phyloP scores from a whole-genome alignment of 192 early-diverging fungal species.

The Kickxella alabastrina region DNA sequence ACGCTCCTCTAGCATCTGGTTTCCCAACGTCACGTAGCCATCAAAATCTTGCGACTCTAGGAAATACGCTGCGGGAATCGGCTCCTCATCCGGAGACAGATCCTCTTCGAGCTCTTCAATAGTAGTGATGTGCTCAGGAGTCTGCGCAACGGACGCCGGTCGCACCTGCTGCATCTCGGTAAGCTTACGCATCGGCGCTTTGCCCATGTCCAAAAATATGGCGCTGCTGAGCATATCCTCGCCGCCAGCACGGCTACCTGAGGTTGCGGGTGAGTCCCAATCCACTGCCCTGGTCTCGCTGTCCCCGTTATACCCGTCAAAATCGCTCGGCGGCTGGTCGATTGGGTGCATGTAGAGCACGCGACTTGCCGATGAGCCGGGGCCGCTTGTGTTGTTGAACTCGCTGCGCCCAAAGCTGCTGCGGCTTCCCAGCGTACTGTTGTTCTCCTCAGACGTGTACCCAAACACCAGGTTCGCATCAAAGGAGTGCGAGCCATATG shows the following conservation, averaged over 20 bases:
- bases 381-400: constrained; percentile 13
- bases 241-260: background rate
- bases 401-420: constrained; percentile 47
- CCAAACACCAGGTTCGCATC: constrained; percentile 46
- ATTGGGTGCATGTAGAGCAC: constrained; percentile 41
- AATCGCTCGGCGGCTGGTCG: constrained; percentile 13
- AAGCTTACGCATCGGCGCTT: constrained; percentile 1
- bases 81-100: constrained; percentile 38
- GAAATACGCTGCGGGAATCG: constrained; percentile 29
- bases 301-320: constrained; percentile 16
- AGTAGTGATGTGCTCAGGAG: constrained; percentile 11
- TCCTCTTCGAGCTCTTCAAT: constrained; percentile 43
- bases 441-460: constrained; percentile 44
- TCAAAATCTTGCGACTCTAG: constrained; percentile 46
- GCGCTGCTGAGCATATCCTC: background rate
- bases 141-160: constrained; percentile 8
- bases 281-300: constrained; percentile 8
- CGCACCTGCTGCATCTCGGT: constrained; percentile 46
- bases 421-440: constrained; percentile 50
- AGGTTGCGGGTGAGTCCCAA: background rate
- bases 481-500: constrained; percentile 35
- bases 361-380: constrained; percentile 30
- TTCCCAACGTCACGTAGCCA: constrained; percentile 30
- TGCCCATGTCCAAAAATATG: constrained; percentile 16
- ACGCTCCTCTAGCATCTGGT: constrained; percentile 31